A percentile compares a stretch with the other conserved stretches of the same genome.
Evolutionary conservation across 495 filamentous ascomycete genomes (phyloP).

Genomic region (Penicillium lividum): DNA sequence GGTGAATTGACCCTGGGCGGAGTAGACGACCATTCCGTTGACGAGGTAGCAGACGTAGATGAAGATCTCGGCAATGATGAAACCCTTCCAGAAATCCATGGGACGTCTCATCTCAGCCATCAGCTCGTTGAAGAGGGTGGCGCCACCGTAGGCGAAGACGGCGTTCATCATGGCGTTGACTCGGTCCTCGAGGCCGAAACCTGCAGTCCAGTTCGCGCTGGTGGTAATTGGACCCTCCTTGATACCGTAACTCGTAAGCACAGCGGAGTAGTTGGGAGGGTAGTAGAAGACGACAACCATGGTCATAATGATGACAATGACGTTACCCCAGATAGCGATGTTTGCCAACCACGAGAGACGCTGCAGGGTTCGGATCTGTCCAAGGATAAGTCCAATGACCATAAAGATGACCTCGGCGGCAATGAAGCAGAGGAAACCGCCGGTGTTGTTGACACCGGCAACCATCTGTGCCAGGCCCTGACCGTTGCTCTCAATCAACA

Average conservation of each 20-base stretch:
- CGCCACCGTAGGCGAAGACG: slow-evolving; percentile 61
- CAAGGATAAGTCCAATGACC: slow-evolving; percentile 33
- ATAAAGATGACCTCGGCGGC: slow-evolving; percentile 37
- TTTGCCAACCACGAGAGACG: slow-evolving; percentile 57
- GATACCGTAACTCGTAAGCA: slow-evolving; percentile 16
- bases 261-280: slow-evolving; percentile 48
- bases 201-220: slow-evolving; percentile 22
- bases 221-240: slow-evolving; percentile 29
- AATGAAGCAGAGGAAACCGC: slow-evolving; percentile 32
- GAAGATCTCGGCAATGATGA: slow-evolving; percentile 54
- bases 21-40: slow-evolving; percentile 59
- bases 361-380: slow-evolving; percentile 51
- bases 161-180: slow-evolving; percentile 60
- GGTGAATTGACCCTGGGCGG: slow-evolving; percentile 57
- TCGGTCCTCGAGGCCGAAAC: slow-evolving; percentile 33
- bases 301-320: slow-evolving; percentile 50
- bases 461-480: slow-evolving; percentile 57
- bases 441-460: slow-evolving; percentile 16
- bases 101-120: slow-evolving; percentile 65
- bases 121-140: slow-evolving; percentile 63
- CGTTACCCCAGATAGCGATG: slow-evolving; percentile 55
- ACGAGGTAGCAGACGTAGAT: slow-evolving; percentile 55
- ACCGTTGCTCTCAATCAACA: slow-evolving; percentile 55
- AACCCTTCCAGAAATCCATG: slow-evolving; percentile 61
- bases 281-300: slow-evolving; percentile 53